Conservation (phyloP, 768 basidiomycete genomes). For the Leucosporidium yakuticum region DNA sequence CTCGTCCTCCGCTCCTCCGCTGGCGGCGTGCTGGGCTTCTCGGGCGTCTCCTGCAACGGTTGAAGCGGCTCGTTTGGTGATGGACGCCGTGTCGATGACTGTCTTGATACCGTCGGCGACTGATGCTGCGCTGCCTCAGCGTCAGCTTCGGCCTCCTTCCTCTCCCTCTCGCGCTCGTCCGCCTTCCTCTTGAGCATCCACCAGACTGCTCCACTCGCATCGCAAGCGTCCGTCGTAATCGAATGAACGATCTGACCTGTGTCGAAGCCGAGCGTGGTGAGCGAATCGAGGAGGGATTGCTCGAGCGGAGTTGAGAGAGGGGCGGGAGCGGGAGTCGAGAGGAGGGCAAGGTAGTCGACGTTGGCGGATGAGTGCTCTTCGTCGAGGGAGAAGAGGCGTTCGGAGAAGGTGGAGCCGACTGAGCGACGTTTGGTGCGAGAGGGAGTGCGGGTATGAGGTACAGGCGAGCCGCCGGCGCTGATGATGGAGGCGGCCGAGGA, state of each 20-base stretch:
- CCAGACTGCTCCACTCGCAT: conserved; percentile 84
- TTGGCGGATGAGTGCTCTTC: conserved; percentile 18
- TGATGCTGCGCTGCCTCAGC: neutral
- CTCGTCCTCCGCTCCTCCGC: neutral
- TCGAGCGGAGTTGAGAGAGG: conserved; percentile 84
- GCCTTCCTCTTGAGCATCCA: conserved; percentile 88
- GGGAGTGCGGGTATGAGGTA: conserved; percentile 65
- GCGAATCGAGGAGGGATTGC: conserved; percentile 53
- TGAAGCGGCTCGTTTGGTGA: neutral
- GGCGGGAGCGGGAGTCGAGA: conserved; percentile 58
- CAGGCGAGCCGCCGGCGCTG: conserved; percentile 57
- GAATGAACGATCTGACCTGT: conserved; percentile 92
- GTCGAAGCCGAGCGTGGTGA: conserved; percentile 78
- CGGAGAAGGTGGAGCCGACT: conserved; percentile 69
- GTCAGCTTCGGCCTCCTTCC: conserved; percentile 34
- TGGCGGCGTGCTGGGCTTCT: neutral
- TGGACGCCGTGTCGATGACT: neutral
- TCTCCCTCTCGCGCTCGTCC: conserved; percentile 53
- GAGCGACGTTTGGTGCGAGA: conserved; percentile 92
- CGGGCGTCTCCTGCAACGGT: no score
- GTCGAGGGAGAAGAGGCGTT: conserved; percentile 35
- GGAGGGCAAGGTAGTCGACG: conserved; percentile 48
- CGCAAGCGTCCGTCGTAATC: conserved; percentile 85
- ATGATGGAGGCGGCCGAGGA: conserved; percentile 20
- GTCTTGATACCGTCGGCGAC: no score